These are phyloP conservation scores for Neostapfia colusana DNA, from an alignment of 176 grass and related monocot species.

Conservation along the genomic window DNA sequence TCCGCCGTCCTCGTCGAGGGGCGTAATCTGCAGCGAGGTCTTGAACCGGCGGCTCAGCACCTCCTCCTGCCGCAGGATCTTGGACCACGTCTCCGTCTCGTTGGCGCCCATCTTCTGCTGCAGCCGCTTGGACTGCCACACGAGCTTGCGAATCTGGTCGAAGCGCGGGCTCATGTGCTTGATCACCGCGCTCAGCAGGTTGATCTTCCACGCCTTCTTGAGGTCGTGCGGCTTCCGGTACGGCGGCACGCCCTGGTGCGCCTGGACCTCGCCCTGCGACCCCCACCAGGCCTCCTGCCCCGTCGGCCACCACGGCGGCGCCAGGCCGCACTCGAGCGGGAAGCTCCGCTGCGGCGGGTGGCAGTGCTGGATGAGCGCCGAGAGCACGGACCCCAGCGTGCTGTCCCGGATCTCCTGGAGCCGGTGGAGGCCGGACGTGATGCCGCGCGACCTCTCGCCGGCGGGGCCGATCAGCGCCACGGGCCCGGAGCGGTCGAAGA, in stretches of 20 bases:
- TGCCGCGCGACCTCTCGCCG: not conserved
- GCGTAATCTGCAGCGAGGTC: conserved; percentile 28
- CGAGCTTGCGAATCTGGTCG: conserved; percentile 61
- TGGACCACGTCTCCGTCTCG: conserved; percentile 62
- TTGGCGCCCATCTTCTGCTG: conserved; percentile 69
- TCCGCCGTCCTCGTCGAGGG: not conserved
- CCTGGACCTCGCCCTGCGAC: conserved; percentile 52
- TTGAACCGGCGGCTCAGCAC: conserved; percentile 23
- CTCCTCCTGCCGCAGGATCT: conserved; percentile 62
- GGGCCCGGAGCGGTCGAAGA: conserved; percentile 62
- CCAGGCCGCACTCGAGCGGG: conserved; percentile 53
- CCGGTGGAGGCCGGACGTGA: conserved; percentile 31
- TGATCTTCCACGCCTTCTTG: conserved; percentile 80
- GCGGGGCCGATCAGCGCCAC: conserved; percentile 14
- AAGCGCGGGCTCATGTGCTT: conserved; percentile 77
- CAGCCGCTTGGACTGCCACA: conserved; percentile 70
- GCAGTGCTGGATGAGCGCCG: conserved; percentile 72
- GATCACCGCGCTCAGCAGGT: conserved; percentile 66
- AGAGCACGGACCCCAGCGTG: conserved; percentile 69
- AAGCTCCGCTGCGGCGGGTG: conserved; percentile 65
- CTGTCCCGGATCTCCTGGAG: conserved; percentile 66
- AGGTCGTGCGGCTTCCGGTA: conserved; percentile 90
- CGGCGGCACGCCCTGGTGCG: conserved; percentile 53
- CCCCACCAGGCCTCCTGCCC: conserved; percentile 75
- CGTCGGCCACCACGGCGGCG: conserved; percentile 81